A percentile compares a stretch with the other conserved stretches of the same genome.
Evolutionary conservation across 208 protist species (phyloP).

Genomic region (Trichomonas vaginalis): DNA sequence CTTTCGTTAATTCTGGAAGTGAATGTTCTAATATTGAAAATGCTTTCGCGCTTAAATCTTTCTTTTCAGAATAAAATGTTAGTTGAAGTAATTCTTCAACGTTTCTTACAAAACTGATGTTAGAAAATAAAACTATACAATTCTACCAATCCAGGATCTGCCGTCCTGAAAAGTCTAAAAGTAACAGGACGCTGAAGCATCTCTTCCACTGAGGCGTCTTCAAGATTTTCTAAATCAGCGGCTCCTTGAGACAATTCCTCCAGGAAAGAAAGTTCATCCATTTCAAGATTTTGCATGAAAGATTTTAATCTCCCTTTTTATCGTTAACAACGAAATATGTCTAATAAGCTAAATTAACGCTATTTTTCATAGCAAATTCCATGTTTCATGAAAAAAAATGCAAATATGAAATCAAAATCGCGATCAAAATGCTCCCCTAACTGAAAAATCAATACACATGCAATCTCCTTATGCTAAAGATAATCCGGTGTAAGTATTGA

Average conservation of each 20-base stretch:
- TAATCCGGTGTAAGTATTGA: too few species aligned
- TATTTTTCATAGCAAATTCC: too few species aligned
- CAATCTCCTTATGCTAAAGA: too few species aligned
- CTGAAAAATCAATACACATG: too few species aligned
- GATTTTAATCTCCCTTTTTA: too few species aligned
- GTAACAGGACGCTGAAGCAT: not conserved
- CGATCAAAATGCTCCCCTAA: too few species aligned
- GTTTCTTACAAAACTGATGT: not conserved
- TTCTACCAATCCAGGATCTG: not conserved
- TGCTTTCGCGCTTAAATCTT: not conserved
- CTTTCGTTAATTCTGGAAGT: not conserved
- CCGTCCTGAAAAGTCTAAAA: not conserved
- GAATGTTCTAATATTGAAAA: conserved; percentile 2
- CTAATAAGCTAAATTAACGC: too few species aligned
- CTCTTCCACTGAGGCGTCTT: not conserved
- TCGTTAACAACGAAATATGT: too few species aligned
- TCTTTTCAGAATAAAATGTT: not conserved
- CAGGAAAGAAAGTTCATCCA: not conserved
- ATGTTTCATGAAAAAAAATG: too few species aligned
- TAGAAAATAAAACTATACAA: not conserved
- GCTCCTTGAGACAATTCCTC: not conserved
- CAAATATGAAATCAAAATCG: too few species aligned
- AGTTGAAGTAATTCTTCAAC: not conserved
- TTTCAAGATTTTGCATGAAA: too few species aligned
- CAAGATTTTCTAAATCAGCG: not conserved